Evolutionary conservation across 768 basidiomycete species (phyloP).

Genomic region (Tephrocybe rancida): DNA sequence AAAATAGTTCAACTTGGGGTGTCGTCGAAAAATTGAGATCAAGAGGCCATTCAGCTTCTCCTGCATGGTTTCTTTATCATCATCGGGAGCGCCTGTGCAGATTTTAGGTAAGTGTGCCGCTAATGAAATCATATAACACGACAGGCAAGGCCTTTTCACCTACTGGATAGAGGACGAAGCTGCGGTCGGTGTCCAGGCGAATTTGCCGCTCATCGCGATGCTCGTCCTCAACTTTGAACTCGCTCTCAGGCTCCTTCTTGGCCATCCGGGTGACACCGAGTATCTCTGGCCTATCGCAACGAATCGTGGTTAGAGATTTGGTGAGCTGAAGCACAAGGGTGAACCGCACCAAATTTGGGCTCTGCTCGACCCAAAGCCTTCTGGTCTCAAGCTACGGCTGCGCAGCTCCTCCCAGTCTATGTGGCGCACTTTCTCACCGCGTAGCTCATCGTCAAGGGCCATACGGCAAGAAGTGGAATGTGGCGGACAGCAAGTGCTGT

Average conservation of each 20-base stretch:
- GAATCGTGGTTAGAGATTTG: neutral
- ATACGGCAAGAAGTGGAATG: neutral
- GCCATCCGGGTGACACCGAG: conserved; percentile 12
- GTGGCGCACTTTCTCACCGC: neutral
- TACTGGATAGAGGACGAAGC: conserved; percentile 92
- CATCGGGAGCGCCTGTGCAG: conserved; percentile 17
- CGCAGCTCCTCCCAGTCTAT: conserved; percentile 11
- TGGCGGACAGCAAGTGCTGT: too few relatives aligned
- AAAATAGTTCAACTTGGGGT: conserved; percentile 80
- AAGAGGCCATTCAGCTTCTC: conserved; percentile 70
- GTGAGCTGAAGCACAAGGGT: neutral
- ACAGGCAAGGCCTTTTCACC: conserved; percentile 48
- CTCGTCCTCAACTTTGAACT: conserved; percentile 9
- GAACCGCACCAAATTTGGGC: conserved; percentile 54
- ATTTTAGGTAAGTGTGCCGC: conserved; percentile 1
- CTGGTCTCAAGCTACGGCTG: conserved; percentile 47
- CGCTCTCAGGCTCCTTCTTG: conserved; percentile 6
- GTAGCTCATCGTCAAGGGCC: neutral
- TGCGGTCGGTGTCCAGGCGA: conserved; percentile 85
- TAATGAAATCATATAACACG: neutral
- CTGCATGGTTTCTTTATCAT: conserved; percentile 62
- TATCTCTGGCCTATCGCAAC: conserved; percentile 14
- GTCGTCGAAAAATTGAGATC: conserved; percentile 71
- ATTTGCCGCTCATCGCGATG: conserved; percentile 90
- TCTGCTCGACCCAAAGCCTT: conserved; percentile 67